phyloP scores from a whole-genome alignment of 495 filamentous ascomycete genomes.

The Tuber calosporum region DNA sequence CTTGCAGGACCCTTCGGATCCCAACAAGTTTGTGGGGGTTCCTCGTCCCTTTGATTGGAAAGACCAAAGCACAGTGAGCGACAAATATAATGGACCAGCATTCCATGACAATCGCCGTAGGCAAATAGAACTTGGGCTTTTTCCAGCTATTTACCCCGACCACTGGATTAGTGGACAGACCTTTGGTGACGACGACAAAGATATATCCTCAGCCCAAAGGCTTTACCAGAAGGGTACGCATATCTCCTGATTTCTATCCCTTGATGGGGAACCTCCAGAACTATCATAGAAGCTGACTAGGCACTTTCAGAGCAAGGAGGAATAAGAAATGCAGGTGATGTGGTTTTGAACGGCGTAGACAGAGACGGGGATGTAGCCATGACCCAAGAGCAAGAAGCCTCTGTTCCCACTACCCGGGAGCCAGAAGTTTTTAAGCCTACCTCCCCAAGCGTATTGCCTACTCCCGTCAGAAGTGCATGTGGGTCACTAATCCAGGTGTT shows the following conservation, averaged over 20 bases:
- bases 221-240: not conserved
- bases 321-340: not conserved
- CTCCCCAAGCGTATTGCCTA: not conserved
- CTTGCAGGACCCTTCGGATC: slow-evolving; percentile 23
- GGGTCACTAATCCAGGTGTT: not conserved
- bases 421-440: not conserved
- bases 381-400: not conserved
- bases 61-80: not conserved
- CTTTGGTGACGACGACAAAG: slow-evolving; percentile 11
- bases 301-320: not conserved
- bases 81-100: slow-evolving; percentile 21
- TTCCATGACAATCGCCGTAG: slow-evolving; percentile 14
- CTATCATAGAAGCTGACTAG: not conserved
- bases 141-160: slow-evolving; percentile 21
- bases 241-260: not conserved
- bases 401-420: not conserved
- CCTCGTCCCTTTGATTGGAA: slow-evolving; percentile 13
- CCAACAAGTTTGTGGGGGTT: slow-evolving; percentile 18
- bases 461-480: not conserved
- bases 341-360: not conserved
- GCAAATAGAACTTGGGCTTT: slow-evolving; percentile 16
- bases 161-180: slow-evolving; percentile 25
- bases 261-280: not conserved
- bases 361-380: not conserved
- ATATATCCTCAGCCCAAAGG: not conserved